phyloP scores from a whole-genome alignment of 768 basidiomycete species.

The Xerocomellus amylosporus region DNA sequence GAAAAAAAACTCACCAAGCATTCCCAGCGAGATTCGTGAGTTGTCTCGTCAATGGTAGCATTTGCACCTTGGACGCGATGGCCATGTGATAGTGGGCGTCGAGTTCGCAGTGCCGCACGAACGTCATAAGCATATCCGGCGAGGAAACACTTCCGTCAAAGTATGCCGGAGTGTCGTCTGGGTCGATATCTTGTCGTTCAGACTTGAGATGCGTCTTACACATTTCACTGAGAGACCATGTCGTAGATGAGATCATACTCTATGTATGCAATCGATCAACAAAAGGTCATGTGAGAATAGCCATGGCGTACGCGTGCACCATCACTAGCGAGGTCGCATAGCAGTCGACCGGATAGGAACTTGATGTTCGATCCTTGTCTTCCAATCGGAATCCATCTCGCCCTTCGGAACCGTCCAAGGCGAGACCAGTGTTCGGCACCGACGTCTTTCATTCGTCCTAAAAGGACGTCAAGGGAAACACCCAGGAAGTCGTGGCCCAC shows the following conservation, averaged over 20 bases:
- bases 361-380: constrained; percentile 80
- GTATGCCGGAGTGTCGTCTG: constrained; percentile 89
- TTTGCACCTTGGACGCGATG: constrained; percentile 89
- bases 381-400: constrained; percentile 78
- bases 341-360: constrained; percentile 79
- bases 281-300: neutral
- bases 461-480: constrained; percentile 83
- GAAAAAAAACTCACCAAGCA: constrained; percentile 65
- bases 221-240: constrained; percentile 99
- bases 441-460: constrained; percentile 87
- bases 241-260: constrained; percentile 97
- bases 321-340: constrained; percentile 93
- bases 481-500: constrained; percentile 94
- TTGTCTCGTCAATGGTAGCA: constrained; percentile 88
- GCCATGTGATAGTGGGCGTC: constrained; percentile 99
- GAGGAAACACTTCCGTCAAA: constrained; percentile 79
- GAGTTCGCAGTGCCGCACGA: constrained; percentile 90
- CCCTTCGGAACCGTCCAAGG: constrained; percentile 83
- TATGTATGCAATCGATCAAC: constrained; percentile 28
- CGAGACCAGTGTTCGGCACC: constrained; percentile 94
- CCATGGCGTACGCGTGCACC: constrained; percentile 72
- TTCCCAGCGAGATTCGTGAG: constrained; percentile 96
- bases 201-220: constrained; percentile 83
- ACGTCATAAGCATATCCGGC: constrained; percentile 78
- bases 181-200: constrained; percentile 90